Base-by-base conservation (phyloP, 1,284 basidiomycete species). In the Rhizopogon parksii region DNA sequence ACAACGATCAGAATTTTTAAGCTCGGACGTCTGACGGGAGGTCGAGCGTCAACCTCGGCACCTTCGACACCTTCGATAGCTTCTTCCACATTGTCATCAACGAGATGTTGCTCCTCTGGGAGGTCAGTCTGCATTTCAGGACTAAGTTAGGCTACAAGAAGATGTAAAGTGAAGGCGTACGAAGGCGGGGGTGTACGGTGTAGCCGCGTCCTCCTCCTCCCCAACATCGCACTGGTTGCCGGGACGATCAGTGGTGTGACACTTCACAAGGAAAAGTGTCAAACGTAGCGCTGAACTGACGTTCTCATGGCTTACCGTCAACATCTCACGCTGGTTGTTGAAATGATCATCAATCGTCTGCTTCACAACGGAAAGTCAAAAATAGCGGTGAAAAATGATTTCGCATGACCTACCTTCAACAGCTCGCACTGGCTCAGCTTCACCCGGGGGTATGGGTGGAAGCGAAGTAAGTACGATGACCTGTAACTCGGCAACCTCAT, bases 1-100 rank as follows among this genome's bases (percentile, higher is more conserved):
- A 68, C 65, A 36, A 67, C 19, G 40, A 59, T 40, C 8, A 67
- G 52, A 21, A 59, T 58, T 25, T 57, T 52, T 35, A 52, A 40
- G 48, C 49, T 66, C 46, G 55, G 39, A 38, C 46, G 53, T 37
- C 38, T 59, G 19, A 55, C 54, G 52, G 35, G 47, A 49, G 46
- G 35, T 30, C 51, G 57, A 6, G 3, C 27, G 39, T 50, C 46
- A 25, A 25, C 39, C 1, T 42, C 39, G 25, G 45, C 17, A 24
- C 15, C 51, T 25, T 59, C 47, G 43, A 62, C 17, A 24, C 15
- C 51, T 25, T 59, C 47, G 46, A 62, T 42, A 15, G 50, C 57
- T 21, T 59, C 27, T 8, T 53, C 17, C 2, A 56, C 19, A 17
- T 43, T 34, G 27, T 37, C 38, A 2, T 40, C n/a, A 6, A 27